phyloP scores from a whole-genome alignment of 352 stramenopile genomes.

The Pythium aquatile region DNA sequence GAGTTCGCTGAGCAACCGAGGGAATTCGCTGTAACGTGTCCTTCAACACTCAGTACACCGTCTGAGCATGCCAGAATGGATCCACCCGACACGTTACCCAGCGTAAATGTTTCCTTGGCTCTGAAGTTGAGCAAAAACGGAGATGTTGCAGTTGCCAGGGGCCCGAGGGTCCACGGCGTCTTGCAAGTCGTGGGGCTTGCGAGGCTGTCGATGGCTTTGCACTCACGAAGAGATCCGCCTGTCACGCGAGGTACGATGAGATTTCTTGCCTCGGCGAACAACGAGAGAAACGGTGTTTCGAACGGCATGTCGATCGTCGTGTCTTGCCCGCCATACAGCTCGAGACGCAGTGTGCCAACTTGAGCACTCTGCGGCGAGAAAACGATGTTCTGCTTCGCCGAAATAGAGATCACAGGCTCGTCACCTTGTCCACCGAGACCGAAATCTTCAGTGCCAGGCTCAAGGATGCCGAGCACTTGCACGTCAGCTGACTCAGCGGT shows the following conservation, averaged over 20 bases:
- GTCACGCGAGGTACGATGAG: slow-evolving; percentile 20
- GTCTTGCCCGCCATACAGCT: slow-evolving; percentile 22
- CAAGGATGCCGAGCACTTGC: slow-evolving; percentile 23
- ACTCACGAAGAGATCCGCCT: slow-evolving; percentile 23
- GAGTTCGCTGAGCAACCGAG: slow-evolving; percentile 30
- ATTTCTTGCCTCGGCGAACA: slow-evolving; percentile 21
- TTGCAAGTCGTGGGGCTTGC: slow-evolving; percentile 9
- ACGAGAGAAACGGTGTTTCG: slow-evolving; percentile 18
- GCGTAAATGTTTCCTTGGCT: slow-evolving; percentile 17
- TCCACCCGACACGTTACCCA: slow-evolving; percentile 26
- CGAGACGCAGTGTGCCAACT: slow-evolving; percentile 20
- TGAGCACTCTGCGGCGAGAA: slow-evolving; percentile 28
- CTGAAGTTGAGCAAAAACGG: slow-evolving; percentile 29
- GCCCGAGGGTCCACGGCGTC: neutral
- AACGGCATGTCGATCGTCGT: slow-evolving; percentile 28
- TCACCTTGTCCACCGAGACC: slow-evolving; percentile 3
- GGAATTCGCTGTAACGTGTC: slow-evolving; percentile 19
- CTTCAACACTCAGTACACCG: slow-evolving; percentile 29
- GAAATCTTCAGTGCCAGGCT: slow-evolving; percentile 19
- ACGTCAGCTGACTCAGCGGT: slow-evolving; percentile 29
- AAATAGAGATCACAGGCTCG: slow-evolving; percentile 4
- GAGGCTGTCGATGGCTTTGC: slow-evolving; percentile 21
- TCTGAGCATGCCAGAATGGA: slow-evolving; percentile 32
- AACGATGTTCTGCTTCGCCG: slow-evolving; percentile 12
- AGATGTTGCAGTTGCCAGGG: neutral